Evolutionary conservation across 257 asterid genomes (phyloP).

Genomic region (Scutellaria minor): DNA sequence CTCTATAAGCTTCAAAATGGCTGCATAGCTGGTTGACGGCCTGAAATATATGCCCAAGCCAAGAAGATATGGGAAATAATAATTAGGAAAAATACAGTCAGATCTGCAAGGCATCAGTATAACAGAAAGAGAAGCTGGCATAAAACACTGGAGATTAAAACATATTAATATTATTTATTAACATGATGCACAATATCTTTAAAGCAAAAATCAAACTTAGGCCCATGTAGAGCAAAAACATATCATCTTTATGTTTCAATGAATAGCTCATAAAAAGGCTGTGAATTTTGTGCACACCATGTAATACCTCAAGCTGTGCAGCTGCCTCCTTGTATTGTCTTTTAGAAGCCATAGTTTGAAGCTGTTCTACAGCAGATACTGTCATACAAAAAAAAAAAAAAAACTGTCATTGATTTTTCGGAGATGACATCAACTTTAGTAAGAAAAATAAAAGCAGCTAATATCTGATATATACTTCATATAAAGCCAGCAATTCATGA

Average conservation of each 20-base stretch:
- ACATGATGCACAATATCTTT: not conserved
- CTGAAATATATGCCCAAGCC: slow-evolving; percentile 53
- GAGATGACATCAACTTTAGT: slow-evolving; percentile 16
- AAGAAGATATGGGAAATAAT: slow-evolving; percentile 30
- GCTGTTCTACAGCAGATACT: slow-evolving; percentile 99
- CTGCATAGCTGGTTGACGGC: slow-evolving; percentile 97
- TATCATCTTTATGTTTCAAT: slow-evolving; percentile 1
- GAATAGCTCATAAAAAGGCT: slow-evolving; percentile 31
- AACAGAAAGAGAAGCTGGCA: slow-evolving; percentile 18
- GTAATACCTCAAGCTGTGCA: slow-evolving; percentile 95
- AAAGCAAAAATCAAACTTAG: slow-evolving; percentile 21
- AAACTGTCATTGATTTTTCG: slow-evolving; percentile 12
- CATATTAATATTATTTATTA: slow-evolving; percentile 1
- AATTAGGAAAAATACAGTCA: slow-evolving; percentile 20
- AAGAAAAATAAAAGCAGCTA: slow-evolving; percentile 19
- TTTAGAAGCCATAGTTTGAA: slow-evolving; percentile 97
- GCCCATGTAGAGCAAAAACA: slow-evolving; percentile 17
- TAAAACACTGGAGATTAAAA: slow-evolving; percentile 11
- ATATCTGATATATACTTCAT: not conserved
- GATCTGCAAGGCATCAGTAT: no score
- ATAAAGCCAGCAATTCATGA: slow-evolving; percentile 12
- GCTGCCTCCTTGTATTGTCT: slow-evolving; percentile 99
- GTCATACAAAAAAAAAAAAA: slow-evolving; percentile 40
- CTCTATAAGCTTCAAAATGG: slow-evolving; percentile 96
- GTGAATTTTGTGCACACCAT: slow-evolving; percentile 36